These are phyloP conservation scores for Anisodus tanguticus DNA, from an alignment of 257 asterid species.

Conservation along the genomic window DNA sequence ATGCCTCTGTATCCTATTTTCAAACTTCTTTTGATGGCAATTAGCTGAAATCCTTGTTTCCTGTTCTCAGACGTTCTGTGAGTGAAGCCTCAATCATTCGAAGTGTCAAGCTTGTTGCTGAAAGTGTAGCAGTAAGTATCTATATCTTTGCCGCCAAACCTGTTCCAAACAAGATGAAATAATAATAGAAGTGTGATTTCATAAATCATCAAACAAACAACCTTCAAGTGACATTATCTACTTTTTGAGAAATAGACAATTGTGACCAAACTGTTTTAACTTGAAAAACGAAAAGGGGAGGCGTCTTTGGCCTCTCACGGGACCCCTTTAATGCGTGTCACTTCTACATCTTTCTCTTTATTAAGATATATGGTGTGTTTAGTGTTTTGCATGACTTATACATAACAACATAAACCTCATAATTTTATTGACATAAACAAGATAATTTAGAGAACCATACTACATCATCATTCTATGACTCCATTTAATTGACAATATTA, in stretches of 20 bases:
- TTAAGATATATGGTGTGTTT: background rate
- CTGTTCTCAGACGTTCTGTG: constrained; percentile 55
- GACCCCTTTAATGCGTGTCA: background rate
- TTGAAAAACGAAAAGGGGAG: background rate
- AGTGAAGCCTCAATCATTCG: constrained; percentile 70
- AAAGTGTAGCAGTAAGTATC: constrained; percentile 86
- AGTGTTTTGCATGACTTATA: background rate
- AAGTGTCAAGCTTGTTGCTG: constrained; percentile 86
- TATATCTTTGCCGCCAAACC: constrained; percentile 3
- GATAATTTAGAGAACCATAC: background rate
- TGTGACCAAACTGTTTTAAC: background rate
- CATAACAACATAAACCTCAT: constrained; percentile 23
- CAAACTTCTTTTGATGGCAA: constrained; percentile 34
- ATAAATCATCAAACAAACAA: constrained; percentile 6
- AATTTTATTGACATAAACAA: background rate
- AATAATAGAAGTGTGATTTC: background rate
- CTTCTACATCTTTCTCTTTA: background rate
- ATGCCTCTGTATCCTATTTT: background rate
- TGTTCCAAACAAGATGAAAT: background rate
- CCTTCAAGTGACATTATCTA: constrained; percentile 17
- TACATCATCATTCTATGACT: background rate
- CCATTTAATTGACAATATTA: background rate
- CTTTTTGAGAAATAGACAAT: background rate
- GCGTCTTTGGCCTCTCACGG: constrained; percentile 10
- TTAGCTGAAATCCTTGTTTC: constrained; percentile 37